These are phyloP conservation scores for Trichoderma sp. DNA, from an alignment of 2,329 filamentous ascomycete genomes.

Conservation along the genomic window DNA sequence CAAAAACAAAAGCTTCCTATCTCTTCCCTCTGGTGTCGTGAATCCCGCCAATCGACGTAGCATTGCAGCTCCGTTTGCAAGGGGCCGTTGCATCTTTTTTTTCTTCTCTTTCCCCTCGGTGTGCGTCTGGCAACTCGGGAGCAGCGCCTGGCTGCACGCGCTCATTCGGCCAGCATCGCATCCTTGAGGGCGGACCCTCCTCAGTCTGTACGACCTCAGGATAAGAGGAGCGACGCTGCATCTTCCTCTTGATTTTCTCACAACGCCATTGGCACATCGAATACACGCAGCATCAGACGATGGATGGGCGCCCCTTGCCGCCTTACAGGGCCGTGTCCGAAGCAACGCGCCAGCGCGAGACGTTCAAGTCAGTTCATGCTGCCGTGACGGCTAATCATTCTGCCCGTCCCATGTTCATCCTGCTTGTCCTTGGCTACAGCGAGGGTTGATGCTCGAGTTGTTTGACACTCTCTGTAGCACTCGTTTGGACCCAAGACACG, in stretches of 20 bases:
- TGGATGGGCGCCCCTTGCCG: slow-evolving; percentile 26
- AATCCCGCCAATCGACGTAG: slow-evolving; percentile 6
- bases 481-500: background rate
- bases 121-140: slow-evolving; percentile 2
- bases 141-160: slow-evolving; percentile 2
- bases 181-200: background rate
- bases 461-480: too few species aligned
- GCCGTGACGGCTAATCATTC: background rate
- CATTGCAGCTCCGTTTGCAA: slow-evolving; percentile 14
- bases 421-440: background rate
- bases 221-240: background rate
- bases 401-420: background rate
- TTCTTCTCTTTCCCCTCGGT: background rate
- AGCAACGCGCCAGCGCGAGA: slow-evolving; percentile 28
- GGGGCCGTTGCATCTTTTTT: background rate
- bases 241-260: background rate
- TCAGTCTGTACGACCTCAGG: background rate
- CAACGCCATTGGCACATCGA: slow-evolving; percentile 11
- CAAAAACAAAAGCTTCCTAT: background rate
- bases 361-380: slow-evolving; percentile 26
- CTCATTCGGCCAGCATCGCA: background rate
- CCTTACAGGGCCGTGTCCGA: slow-evolving; percentile 25
- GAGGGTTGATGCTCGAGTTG: background rate
- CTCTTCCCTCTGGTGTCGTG: background rate
- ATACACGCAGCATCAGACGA: slow-evolving; percentile 13